These are phyloP conservation scores for Chimonanthus salicifolius DNA, from an alignment of 164 flowering plant genomes.

Conservation along the genomic window DNA sequence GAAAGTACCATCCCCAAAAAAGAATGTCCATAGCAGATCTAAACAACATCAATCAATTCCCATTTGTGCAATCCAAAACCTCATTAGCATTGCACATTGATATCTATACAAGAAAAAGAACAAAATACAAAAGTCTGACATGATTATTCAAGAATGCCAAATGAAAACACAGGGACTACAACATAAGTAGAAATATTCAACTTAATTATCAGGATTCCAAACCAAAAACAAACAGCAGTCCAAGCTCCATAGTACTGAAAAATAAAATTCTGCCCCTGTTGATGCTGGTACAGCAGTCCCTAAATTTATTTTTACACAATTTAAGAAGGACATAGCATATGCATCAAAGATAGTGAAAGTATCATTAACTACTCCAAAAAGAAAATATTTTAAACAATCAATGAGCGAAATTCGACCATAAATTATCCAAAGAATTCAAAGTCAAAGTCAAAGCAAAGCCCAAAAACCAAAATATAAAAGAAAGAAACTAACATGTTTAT, in stretches of 20 bases:
- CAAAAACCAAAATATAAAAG: not conserved
- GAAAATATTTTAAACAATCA: not conserved
- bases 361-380: not conserved
- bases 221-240: too few species aligned
- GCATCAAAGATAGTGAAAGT: not conserved
- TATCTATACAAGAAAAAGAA: too few species aligned
- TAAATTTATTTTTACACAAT: too few species aligned
- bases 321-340: too few species aligned
- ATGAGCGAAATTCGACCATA: not conserved
- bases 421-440: not conserved
- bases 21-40: not conserved
- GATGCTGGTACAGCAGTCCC: too few species aligned
- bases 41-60: not conserved
- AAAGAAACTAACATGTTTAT: not conserved
- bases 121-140: not conserved
- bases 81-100: too few species aligned
- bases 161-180: not conserved
- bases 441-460: not conserved
- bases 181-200: not conserved
- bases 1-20: not conserved
- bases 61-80: not conserved
- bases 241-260: too few species aligned
- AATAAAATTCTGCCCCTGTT: too few species aligned
- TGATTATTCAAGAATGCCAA: not conserved
- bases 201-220: too few species aligned